Base-by-base conservation (phyloP, 1,284 basidiomycete genomes). In the Marasmius fiardii region DNA sequence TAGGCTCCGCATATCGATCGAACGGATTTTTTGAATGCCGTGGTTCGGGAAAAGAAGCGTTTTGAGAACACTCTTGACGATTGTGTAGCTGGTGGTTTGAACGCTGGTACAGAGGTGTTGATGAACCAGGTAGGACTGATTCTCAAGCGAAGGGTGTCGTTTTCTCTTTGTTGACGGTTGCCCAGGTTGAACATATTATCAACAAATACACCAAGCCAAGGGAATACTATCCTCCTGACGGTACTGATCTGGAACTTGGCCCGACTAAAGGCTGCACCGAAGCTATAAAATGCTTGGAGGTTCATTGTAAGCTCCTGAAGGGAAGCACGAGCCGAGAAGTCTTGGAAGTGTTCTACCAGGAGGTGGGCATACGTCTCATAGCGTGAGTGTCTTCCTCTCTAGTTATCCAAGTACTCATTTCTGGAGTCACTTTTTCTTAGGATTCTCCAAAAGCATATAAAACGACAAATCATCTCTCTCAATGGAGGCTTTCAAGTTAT, bases 311-410 rank as follows among this genome's bases (percentile, higher is more conserved):
- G 62, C 78, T 98, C 51, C 74, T 99, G 44, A 90, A 90, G 61
- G 95, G 95, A 0, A 97, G 92, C 60, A 95, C 96, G 31, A 95
- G 92, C 66, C 93, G 94, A 69, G 95, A 98, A 61, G 93, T 99
- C 1, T 74, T 99, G 20, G 96, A 98, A 64, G 95, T 99, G 1
- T 98, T 99, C 71, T 93, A 98, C 68, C 91, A 96, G 71, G 96
- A 99, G 71, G 90, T 99, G 47, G 95, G 95, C 1, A 87, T 97
- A 58, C 85, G 97, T 23, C 71, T 99, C 18, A 91, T 97, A 65
- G 86, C 82, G 95, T 97, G 48, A 59, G 78, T 72, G 1, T 52
- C 1, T 47, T 34, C 28, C 43, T 28, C 37, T 34, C 23, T 21
- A n/a, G 53, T 14, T 43, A 16, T 47, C 51, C 28, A 20, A 44